Base-by-base conservation (phyloP, 371 early-diverging fungal species). In the Mycotypha africana region DNA sequence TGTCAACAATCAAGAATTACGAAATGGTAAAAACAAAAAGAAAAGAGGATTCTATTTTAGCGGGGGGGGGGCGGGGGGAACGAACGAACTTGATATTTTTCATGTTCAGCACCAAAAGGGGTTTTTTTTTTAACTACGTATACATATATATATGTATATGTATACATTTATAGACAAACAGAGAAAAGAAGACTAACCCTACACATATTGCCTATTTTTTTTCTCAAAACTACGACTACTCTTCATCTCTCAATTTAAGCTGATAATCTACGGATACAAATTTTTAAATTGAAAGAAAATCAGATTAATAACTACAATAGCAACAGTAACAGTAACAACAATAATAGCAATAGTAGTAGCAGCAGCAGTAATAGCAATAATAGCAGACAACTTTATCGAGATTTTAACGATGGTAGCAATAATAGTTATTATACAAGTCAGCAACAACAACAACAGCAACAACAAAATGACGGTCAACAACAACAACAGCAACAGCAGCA, bases 221-320 rank as follows among this genome's bases (percentile, higher is more conserved):
- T 28, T 28, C 30, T 28, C 6, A 28, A 28, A 28, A 28, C 6
- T 8, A 28, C 6, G 30, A 12, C 30, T 8, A 6, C 30, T 16
- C 22, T 33, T 31, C n/a, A n/a, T n/a, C 14, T 21, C n/a, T 38
- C 10, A 23, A 12, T 22, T 16, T 47, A 31, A 58, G 58, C 58
- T 28, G 58, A 58, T 16, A 53, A 42, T 15, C 49, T 58, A 11
- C 53, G 53, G 39, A 38, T 53, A 49, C 58, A 53, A 33, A 49
- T 58, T 15, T 53, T 53, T 1, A 58, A 49, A 26, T 22, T 58
- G 33, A 58, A 58, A 47, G 48, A 49, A 25, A 41, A 30, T 26
- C 45, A 45, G 15, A 47, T 19, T 24, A 37, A 38, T 9, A 40
- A 23, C 10, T 43, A 22, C 10, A 42, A 20, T 37, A 32, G 40